Evolutionary conservation across 495 filamentous ascomycete species (phyloP), one percentile per base, ranked within the genome.

Genomic region (Niebla homalea): DNA sequence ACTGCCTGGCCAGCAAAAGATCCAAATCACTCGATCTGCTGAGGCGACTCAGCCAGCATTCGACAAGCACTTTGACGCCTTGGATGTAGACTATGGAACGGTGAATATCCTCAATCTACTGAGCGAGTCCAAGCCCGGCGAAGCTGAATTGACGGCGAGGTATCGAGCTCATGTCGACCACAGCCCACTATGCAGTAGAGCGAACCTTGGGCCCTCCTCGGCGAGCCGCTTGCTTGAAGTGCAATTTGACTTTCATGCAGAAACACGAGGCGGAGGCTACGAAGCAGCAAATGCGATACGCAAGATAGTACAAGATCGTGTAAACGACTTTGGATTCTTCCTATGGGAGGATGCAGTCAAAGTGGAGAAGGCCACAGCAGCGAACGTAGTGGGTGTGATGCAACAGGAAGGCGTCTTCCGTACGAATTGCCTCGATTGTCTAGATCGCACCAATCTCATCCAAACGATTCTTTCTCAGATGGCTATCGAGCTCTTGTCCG

Each of bases 41-140:
- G 89, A 97, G 64, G 93, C 90, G 22, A 93, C 89, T 1, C 87
- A 94, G 56, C 89, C 90, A 50, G 90, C 92, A 16, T 98, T 98
- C 57, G 81, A 96, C 64, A 89, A 86, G 60, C 92, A 98, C 61
- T 90, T 98, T 58, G 84, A 87, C 42, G 70, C 76, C 4, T 71
- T 98, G 23, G 86, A 86, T 57, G 63, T 86, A 42, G 79, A 80
- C 48, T 98, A 97, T 60, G 92, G 92, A 4, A 84, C 84, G 18
- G 77, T 93, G 0, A 92, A 96, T 59, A 76, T 98, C 12, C 74
- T 98, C 21, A 96, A 98, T 58, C 73, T 98, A 5, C 77, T 98
- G 22, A 95, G 89, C 62, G 80, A 86, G 39, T 79, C 84, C 2
- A 95, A 89, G 63, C 75, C 79, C 1, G 83, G 83, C 7, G 92